Conservation (phyloP, 2,329 filamentous ascomycete species). For the Colletotrichum coccodes region DNA sequence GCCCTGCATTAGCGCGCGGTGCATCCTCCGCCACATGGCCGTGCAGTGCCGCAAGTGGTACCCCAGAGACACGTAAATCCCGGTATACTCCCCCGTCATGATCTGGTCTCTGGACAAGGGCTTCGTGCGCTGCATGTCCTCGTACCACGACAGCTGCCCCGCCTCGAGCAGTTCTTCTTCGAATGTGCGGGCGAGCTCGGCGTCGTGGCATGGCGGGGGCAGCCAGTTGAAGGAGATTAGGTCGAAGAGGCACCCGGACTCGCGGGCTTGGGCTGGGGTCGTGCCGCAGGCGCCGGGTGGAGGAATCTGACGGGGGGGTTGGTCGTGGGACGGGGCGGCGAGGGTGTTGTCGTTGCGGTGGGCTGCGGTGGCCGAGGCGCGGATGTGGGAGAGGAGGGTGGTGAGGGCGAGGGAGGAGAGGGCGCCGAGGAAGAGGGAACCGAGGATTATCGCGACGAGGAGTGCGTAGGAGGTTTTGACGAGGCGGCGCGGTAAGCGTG, state of each 20-base stretch:
- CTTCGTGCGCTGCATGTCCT: neutral
- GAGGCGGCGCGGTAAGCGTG: neutral
- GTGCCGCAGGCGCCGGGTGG: conserved; percentile 10
- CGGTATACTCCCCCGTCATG: conserved; percentile 12
- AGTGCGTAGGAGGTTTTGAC: neutral
- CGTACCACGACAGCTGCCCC: conserved; percentile 17
- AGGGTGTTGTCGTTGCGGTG: conserved; percentile 28
- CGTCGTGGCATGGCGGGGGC: conserved; percentile 24
- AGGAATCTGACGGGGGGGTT: conserved; percentile 3
- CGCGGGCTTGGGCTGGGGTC: conserved; percentile 20
- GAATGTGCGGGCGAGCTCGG: conserved; percentile 12
- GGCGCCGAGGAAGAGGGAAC: neutral
- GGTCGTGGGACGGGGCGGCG: conserved; percentile 5
- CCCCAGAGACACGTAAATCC: conserved; percentile 16
- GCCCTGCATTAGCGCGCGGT: conserved; percentile 22
- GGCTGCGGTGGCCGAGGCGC: neutral
- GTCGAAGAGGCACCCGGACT: conserved; percentile 25
- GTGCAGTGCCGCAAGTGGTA: conserved; percentile 30
- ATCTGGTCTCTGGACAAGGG: conserved; percentile 6
- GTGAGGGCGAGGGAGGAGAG: neutral
- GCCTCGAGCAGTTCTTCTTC: conserved; percentile 4
- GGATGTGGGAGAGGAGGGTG: neutral
- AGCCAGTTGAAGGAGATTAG: conserved; percentile 30
- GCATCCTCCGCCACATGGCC: conserved; percentile 28
- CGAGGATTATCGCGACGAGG: neutral